A percentile compares a stretch with the other conserved stretches of the same genome.
Evolutionary conservation across 345 rosid genomes (phyloP).

Genomic region (Chamaenerion angustifolium): DNA sequence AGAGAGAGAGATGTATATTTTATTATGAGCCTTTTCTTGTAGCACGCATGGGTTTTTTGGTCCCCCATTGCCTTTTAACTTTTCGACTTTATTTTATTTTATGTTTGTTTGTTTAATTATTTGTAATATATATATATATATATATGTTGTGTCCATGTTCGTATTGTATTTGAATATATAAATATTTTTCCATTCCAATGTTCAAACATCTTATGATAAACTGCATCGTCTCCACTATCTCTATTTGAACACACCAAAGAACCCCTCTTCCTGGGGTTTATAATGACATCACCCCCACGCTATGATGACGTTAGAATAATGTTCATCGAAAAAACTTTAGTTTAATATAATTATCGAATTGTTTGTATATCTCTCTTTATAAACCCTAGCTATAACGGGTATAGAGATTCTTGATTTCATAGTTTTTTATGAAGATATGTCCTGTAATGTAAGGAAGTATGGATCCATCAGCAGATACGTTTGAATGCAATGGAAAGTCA

Average conservation of each 20-base stretch:
- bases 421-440: too few species aligned
- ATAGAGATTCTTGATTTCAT: too few species aligned
- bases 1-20: too few species aligned
- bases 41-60: conserved; percentile 86
- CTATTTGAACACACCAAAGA: conserved; percentile 1
- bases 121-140: neutral
- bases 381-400: too few species aligned
- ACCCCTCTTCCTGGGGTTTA: conserved; percentile 13
- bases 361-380: too few species aligned
- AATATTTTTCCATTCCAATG: neutral
- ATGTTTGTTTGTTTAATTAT: neutral
- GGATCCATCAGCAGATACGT: too few species aligned
- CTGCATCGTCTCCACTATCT: conserved; percentile 27
- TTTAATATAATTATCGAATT: too few species aligned
- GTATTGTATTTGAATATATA: neutral
- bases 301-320: conserved; percentile 30
- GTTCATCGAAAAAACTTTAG: too few species aligned
- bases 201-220: conserved; percentile 44
- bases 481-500: too few species aligned
- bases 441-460: too few species aligned
- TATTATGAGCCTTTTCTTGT: conserved; percentile 26
- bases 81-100: conserved; percentile 16
- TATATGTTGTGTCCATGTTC: too few species aligned
- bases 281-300: conserved; percentile 53
- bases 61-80: conserved; percentile 32